Conservation (phyloP, 768 basidiomycete species). For the Dictyophora rubrovolvata region DNA sequence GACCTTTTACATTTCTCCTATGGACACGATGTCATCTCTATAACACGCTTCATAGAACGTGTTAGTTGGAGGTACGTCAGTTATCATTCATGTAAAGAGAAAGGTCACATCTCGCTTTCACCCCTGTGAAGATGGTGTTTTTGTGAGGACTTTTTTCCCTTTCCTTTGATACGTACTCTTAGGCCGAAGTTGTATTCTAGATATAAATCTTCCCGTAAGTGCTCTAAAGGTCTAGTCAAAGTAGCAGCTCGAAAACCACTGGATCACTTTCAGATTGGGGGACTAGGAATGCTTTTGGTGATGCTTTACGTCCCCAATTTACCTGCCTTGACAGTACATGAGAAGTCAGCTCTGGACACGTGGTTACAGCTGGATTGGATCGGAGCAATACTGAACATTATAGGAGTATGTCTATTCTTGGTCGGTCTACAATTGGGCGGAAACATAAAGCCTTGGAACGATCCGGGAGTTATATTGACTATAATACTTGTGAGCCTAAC, state of each 20-base stretch:
- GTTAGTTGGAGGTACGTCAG: not conserved
- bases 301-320: not conserved
- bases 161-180: too few species aligned
- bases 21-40: not conserved
- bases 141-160: not conserved
- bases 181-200: not conserved
- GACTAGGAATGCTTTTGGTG: not conserved
- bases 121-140: conserved; percentile 3
- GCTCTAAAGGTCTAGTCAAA: not conserved
- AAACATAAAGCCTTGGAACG: conserved; percentile 33
- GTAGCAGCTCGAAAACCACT: too few species aligned
- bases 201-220: conserved; percentile 1
- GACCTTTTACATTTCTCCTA: not conserved
- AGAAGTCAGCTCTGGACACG: not conserved
- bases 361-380: conserved; percentile 28
- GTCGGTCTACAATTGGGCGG: conserved; percentile 42
- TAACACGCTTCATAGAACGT: not conserved
- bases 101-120: not conserved
- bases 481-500: conserved; percentile 2
- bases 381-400: conserved; percentile 29
- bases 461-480: conserved; percentile 24
- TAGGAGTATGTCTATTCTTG: conserved; percentile 27
- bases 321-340: not conserved
- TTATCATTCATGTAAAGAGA: not conserved
- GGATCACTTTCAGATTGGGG: not conserved